Evolutionary conservation across 371 early-diverging fungal species (phyloP).

Genomic region (Lichtheimia hyalospora): DNA sequence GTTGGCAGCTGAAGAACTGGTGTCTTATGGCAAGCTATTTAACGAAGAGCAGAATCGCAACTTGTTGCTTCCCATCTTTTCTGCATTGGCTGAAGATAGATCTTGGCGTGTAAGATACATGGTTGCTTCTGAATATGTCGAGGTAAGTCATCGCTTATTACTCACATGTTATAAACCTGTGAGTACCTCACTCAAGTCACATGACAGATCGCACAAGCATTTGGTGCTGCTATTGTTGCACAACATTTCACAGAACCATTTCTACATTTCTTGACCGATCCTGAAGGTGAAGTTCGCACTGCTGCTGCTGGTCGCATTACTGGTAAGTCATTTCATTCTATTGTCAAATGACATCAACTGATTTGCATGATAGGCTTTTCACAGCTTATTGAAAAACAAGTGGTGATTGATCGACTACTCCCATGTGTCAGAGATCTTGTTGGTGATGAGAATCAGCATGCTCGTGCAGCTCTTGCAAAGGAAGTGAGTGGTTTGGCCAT

Average conservation of each 20-base stretch:
- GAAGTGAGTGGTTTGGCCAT: conserved; percentile 95
- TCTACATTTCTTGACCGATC: conserved; percentile 85
- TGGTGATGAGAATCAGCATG: conserved; percentile 93
- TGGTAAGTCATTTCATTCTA: conserved; percentile 44
- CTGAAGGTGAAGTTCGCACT: conserved; percentile 96
- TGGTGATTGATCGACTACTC: conserved; percentile 78
- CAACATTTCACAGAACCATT: conserved; percentile 78
- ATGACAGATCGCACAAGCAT: conserved; percentile 74
- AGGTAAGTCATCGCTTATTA: conserved; percentile 48
- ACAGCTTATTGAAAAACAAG: conserved; percentile 76
- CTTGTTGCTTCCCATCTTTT: conserved; percentile 73
- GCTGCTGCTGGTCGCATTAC: conserved; percentile 89
- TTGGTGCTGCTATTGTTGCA: conserved; percentile 72
- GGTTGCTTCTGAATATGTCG: conserved; percentile 95
- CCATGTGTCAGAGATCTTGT: conserved; percentile 91
- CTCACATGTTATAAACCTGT: too few species aligned
- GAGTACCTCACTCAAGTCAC: neutral
- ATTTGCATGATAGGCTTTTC: conserved; percentile 67
- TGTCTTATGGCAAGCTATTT: conserved; percentile 86
- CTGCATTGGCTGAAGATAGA: conserved; percentile 83
- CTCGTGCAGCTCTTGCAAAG: conserved; percentile 93
- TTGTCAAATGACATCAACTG: neutral
- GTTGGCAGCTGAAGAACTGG: conserved; percentile 88
- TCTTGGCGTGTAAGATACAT: conserved; percentile 98
- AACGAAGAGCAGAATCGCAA: conserved; percentile 74